Evolutionary conservation across 305 asterid species (phyloP).

Genomic region (Solanum hybrid): DNA sequence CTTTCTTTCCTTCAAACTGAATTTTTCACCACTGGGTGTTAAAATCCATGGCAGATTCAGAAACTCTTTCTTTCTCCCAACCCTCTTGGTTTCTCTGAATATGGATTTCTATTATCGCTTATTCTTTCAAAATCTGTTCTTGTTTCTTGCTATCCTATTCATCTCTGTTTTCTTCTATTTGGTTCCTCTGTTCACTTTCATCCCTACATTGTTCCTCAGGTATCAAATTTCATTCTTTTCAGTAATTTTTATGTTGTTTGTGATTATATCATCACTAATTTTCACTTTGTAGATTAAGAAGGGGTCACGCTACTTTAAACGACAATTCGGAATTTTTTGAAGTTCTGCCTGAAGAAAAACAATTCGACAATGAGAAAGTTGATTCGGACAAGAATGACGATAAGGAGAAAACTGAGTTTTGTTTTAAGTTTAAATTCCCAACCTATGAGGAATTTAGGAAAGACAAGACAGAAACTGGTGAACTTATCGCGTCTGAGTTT

Average conservation of each 20-base stretch:
- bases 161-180: slow-evolving; percentile 32
- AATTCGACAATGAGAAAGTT: not conserved
- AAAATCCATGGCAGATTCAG: slow-evolving; percentile 12
- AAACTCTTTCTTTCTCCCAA: not conserved
- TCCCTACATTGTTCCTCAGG: slow-evolving; percentile 43
- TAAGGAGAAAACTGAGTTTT: slow-evolving; percentile 27
- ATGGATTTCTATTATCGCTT: slow-evolving; percentile 40
- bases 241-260: not conserved
- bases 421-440: slow-evolving; percentile 63
- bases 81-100: slow-evolving; percentile 9
- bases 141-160: slow-evolving; percentile 14
- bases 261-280: not conserved
- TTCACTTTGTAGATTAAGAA: slow-evolving; percentile 18
- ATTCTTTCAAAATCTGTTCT: slow-evolving; percentile 29
- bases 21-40: slow-evolving; percentile 13
- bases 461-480: slow-evolving; percentile 19
- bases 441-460: slow-evolving; percentile 52
- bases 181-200: slow-evolving; percentile 29
- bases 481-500: slow-evolving; percentile 16
- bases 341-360: slow-evolving; percentile 11
- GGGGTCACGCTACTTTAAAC: slow-evolving; percentile 7
- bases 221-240: not conserved
- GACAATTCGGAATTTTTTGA: not conserved
- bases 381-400: slow-evolving; percentile 8
- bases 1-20: slow-evolving; percentile 29